Conservation (phyloP, 345 rosid genomes). For the Populus deltoides region DNA sequence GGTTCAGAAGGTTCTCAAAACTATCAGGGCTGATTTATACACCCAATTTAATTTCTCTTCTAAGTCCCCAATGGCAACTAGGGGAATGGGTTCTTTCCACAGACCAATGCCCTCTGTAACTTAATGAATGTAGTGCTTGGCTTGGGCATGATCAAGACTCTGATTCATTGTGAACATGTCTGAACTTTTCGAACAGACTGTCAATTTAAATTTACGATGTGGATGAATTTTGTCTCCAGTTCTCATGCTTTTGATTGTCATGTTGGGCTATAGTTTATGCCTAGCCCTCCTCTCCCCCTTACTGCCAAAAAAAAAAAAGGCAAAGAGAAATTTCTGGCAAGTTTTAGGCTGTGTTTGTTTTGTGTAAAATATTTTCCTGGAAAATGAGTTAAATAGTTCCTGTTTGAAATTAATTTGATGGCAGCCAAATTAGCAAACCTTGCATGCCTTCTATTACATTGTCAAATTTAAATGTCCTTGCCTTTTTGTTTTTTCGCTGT, state of each 20-base stretch:
- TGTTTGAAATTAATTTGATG: neutral
- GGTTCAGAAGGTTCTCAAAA: neutral
- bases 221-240: neutral
- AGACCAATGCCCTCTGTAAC: neutral
- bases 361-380: neutral
- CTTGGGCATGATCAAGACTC: neutral
- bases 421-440: neutral
- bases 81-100: neutral
- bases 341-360: neutral
- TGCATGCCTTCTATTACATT: neutral
- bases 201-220: neutral
- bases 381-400: neutral
- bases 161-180: neutral
- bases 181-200: neutral
- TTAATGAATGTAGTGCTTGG: neutral
- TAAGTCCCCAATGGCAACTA: neutral
- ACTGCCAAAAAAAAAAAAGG: neutral
- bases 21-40: neutral
- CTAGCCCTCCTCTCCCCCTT: neutral
- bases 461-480: neutral
- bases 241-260: neutral
- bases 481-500: neutral
- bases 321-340: neutral
- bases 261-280: neutral
- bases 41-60: neutral